A percentile compares a stretch with the other conserved stretches of the same genome.
These are phyloP conservation scores for Cyberlindnera euphorbiae DNA, from an alignment of 805 yeast species.

Conservation along the genomic window DNA sequence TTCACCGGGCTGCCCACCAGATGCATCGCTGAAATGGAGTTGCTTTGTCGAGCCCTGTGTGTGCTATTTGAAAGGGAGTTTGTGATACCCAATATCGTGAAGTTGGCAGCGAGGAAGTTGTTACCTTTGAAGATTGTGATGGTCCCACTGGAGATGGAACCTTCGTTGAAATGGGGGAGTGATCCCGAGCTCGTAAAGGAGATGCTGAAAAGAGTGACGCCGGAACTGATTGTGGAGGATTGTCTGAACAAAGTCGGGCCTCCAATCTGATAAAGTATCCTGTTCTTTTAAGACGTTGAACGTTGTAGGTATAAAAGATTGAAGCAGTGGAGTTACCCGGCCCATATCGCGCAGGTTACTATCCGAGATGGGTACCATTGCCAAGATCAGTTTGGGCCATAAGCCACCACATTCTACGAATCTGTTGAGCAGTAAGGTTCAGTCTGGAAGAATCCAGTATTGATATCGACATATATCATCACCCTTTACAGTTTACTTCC, in stretches of 20 bases:
- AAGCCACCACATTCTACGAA: too few species aligned
- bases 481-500: too few species aligned
- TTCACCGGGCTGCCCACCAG: slow-evolving; percentile 47
- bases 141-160: slow-evolving; percentile 40
- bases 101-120: slow-evolving; percentile 42
- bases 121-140: slow-evolving; percentile 44
- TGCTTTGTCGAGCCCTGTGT: slow-evolving; percentile 36
- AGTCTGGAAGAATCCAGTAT: too few species aligned
- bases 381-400: too few species aligned
- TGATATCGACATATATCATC: too few species aligned
- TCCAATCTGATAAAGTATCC: slow-evolving; percentile 31
- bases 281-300: not conserved
- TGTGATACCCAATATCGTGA: slow-evolving; percentile 51
- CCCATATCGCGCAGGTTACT: too few species aligned
- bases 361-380: too few species aligned
- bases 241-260: slow-evolving; percentile 46
- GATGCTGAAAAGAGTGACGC: slow-evolving; percentile 41
- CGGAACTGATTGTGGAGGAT: slow-evolving; percentile 46
- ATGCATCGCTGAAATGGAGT: slow-evolving; percentile 38
- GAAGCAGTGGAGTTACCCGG: slow-evolving; percentile 16
- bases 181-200: slow-evolving; percentile 38
- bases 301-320: too few species aligned
- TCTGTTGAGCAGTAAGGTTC: too few species aligned
- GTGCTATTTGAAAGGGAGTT: slow-evolving; percentile 35
- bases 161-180: slow-evolving; percentile 52